Evolutionary conservation across 176 grass and related monocot species (phyloP).

Genomic region (Aegilops sharonensis): DNA sequence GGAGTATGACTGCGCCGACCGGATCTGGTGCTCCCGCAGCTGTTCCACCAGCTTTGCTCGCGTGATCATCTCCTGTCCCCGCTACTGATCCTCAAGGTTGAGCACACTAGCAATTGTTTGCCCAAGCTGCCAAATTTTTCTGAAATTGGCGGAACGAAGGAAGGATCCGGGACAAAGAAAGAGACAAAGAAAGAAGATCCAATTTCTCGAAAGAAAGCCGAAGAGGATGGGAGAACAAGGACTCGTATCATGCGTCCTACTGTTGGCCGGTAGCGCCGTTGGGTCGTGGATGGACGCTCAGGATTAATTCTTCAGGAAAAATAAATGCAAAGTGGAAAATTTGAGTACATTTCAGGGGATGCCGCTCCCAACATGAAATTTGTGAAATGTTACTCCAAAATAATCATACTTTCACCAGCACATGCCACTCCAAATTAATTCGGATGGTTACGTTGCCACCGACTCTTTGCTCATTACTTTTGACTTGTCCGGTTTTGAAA

Average conservation of each 20-base stretch:
- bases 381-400: neutral
- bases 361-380: neutral
- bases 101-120: neutral
- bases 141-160: constrained; percentile 20
- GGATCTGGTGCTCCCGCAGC: constrained; percentile 88
- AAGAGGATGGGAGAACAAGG: constrained; percentile 3
- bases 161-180: neutral
- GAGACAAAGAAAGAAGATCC: neutral
- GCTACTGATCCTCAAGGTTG: constrained; percentile 8
- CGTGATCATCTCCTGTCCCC: constrained; percentile 75
- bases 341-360: neutral
- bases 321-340: neutral
- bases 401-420: neutral
- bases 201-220: neutral
- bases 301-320: neutral
- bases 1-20: constrained; percentile 74
- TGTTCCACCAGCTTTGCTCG: constrained; percentile 91
- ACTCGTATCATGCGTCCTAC: neutral
- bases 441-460: too few species aligned
- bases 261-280: neutral
- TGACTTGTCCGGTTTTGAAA: neutral
- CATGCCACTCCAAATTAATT: too few species aligned
- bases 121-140: neutral
- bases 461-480: neutral
- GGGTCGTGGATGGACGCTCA: constrained; percentile 25